Evolutionary conservation across 768 basidiomycete genomes (phyloP).

Genomic region (Panus rudis): DNA sequence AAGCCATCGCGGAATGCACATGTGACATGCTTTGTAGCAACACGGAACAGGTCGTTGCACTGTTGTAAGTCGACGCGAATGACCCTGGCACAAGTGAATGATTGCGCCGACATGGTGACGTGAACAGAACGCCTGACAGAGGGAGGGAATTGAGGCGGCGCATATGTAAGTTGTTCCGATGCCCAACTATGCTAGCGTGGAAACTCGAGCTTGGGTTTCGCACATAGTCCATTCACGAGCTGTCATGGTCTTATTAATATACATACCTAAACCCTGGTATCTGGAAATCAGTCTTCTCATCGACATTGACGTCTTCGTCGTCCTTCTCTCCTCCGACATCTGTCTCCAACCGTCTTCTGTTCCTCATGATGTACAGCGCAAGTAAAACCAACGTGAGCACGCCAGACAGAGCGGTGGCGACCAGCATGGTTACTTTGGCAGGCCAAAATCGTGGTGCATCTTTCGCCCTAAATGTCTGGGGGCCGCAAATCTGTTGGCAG

Average conservation of each 20-base stretch:
- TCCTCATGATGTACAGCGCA: not conserved
- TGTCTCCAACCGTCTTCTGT: not conserved
- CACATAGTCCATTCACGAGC: too few relatives aligned
- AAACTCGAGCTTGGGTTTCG: too few relatives aligned
- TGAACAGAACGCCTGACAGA: too few relatives aligned
- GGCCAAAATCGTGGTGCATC: conserved; percentile 1
- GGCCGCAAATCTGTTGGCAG: not conserved
- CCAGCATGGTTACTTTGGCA: not conserved
- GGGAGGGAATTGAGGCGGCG: too few relatives aligned
- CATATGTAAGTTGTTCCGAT: too few relatives aligned
- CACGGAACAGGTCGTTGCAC: too few relatives aligned
- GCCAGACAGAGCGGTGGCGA: not conserved
- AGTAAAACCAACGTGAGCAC: not conserved
- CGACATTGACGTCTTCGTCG: not conserved
- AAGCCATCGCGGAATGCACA: too few relatives aligned
- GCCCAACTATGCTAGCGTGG: too few relatives aligned
- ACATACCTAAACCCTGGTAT: not conserved
- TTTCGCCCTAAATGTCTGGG: conserved; percentile 2
- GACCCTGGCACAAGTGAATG: too few relatives aligned
- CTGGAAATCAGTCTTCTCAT: not conserved
- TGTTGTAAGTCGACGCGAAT: too few relatives aligned
- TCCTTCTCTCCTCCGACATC: not conserved
- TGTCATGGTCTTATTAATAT: not conserved
- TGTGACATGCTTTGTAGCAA: too few relatives aligned
- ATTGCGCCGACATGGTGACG: too few relatives aligned